Evolutionary conservation across 2,329 filamentous ascomycete genomes (phyloP), one percentile per base, ranked within the genome.

Genomic region (Phialophora expanda): DNA sequence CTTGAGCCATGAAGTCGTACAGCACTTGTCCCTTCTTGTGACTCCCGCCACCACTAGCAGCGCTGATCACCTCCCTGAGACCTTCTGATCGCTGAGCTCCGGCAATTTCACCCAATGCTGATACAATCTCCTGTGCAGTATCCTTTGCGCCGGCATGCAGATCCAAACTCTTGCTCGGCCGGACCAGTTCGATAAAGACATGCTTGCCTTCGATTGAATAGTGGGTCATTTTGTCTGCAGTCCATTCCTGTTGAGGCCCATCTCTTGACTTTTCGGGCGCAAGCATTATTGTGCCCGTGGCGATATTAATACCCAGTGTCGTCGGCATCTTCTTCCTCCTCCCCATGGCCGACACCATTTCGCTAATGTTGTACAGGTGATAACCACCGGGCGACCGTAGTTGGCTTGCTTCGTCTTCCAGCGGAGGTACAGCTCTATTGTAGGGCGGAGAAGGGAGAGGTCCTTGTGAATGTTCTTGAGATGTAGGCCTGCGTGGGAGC

Each of bases 121-220:
- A 85, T 34, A 97, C 91, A 74, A 99, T 98, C 78, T 98, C 94
- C 71, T 93, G 88, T 6, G 95, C 95, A 5, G 94, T 97, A 77
- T 98, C 95, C 79, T 98, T 99, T 54, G 93, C 93, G 51, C 95
- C 95, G 20, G 95, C 96, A 77, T 99, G 95, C 71, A 99, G 96
- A 79, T 99, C 95, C 65, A 97, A 84, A 76, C 93, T 97, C 81
- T 94, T 97, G 79, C 92, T 97, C 6, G 95, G 95, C 61, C 90
- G 85, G 59, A 97, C 89, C 55, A 99, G 83, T 77, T 99, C 95
- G 76, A 99, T 84, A 75, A 99, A 99, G 14, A 99, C 91, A 78
- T 98, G 95, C 76, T 99, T 99, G 41, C 94, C 95, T 80, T 99
- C 95, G 65, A 96, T 92, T 24, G 93, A 97, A 78, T 98, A 98